Evolutionary conservation across 768 basidiomycete genomes (phyloP), one percentile per base, ranked within the genome.

Genomic region (Cytidiella melzeri): DNA sequence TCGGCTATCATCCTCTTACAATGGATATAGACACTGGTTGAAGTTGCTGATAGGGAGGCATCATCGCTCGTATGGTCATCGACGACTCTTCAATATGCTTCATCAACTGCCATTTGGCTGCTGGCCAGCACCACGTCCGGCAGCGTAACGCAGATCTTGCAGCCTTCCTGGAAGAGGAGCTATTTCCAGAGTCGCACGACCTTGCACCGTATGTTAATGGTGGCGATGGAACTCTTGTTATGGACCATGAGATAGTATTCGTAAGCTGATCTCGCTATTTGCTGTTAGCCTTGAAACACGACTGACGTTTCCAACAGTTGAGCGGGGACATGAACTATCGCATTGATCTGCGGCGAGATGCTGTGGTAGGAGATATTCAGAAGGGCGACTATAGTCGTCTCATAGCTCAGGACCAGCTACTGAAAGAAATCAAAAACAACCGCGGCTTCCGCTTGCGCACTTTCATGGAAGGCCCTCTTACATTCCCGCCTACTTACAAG

Each of bases 291-390:
- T n/a, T n/a, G n/a, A n/a, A n/a, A n/a, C 19, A 47, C 52, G 26
- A 43, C 41, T 57, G 15, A 54, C 4, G 9, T 23, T 24, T 18
- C 20, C 1, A 39, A 7, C 50, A 92, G 89, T 66, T 94, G 42
- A 91, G 85, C 52, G 95, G 95, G 0, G 95, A 98, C 66, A 76
- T 99, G 69, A 99, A 99, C 68, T 99, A 97, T 63, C 92, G 95
- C 39, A 94, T 98, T 56, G 94, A 98, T 66, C 84, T 88, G 59
- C 82, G 92, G 1, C 77, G 95, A 21, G 94, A 97, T 20, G 74
- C 79, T 27, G 89, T 94, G 56, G 68, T 92, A 41, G 69, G 83
- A 0, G 77, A 83, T 25, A 73, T 94, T 45, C 72, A 80, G n/a
- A 69, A 80, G 0, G 78, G 79, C 27, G 86, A 95, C 42, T 67